A percentile compares a stretch with the other conserved stretches of the same genome.
Conservation (phyloP, 148 eudicot species). For the Nepenthes mirabilis region DNA sequence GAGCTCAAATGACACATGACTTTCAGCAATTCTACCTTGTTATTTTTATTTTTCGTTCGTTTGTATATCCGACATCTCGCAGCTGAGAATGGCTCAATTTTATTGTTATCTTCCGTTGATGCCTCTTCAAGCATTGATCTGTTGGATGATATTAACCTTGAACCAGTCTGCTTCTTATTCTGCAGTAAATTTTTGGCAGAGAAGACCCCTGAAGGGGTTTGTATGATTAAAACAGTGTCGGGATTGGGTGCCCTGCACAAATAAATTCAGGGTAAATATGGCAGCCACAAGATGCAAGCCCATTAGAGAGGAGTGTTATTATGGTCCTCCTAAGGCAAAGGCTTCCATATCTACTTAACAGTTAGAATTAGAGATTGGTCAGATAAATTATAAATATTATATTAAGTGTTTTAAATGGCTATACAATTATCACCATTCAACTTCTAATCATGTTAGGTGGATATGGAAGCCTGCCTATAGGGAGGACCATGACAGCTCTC, state of each 20-base stretch:
- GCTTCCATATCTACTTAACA: too few species aligned
- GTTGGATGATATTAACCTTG: slow-evolving; percentile 74
- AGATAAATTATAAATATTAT: too few species aligned
- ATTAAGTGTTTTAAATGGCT: too few species aligned
- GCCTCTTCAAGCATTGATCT: slow-evolving; percentile 46
- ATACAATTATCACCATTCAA: too few species aligned
- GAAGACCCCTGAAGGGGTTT: slow-evolving; percentile 71
- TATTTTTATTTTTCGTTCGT: slow-evolving; percentile 41
- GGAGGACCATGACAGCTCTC: too few species aligned
- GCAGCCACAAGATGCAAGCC: too few species aligned
- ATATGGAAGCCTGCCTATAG: too few species aligned
- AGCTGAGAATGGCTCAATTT: slow-evolving; percentile 70
- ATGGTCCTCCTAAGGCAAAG: too few species aligned
- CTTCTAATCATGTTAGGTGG: too few species aligned
- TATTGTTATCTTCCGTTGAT: slow-evolving; percentile 27
- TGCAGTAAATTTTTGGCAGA: slow-evolving; percentile 73
- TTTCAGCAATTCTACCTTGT: slow-evolving; percentile 15
- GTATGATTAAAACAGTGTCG: slow-evolving; percentile 78
- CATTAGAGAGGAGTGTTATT: too few species aligned
- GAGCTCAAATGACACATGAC: too few species aligned
- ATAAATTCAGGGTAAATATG: slow-evolving; percentile 4
- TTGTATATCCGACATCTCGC: slow-evolving; percentile 74
- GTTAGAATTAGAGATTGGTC: too few species aligned
- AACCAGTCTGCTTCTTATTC: slow-evolving; percentile 48
- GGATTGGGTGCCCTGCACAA: slow-evolving; percentile 88